phyloP scores from a whole-genome alignment of 2,329 filamentous ascomycete species.

The Fusarium humuli region DNA sequence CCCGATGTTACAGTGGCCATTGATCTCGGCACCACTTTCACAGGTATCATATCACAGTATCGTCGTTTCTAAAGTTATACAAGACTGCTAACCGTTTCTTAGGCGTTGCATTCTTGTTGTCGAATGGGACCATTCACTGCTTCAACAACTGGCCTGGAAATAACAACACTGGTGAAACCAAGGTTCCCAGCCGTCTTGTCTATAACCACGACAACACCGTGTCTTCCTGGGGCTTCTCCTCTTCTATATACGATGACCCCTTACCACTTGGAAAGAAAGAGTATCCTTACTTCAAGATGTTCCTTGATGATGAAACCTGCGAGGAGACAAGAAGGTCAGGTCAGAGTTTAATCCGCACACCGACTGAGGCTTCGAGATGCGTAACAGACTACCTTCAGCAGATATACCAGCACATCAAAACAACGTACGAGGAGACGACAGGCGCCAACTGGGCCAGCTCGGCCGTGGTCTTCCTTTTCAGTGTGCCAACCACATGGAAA shows the following conservation, averaged over 20 bases:
- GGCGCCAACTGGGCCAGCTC: background rate
- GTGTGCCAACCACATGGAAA: background rate
- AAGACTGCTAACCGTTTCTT: background rate
- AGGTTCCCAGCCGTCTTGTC: background rate
- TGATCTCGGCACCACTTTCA: slow-evolving; percentile 5
- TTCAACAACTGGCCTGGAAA: slow-evolving; percentile 3
- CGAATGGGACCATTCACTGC: background rate
- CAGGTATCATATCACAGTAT: background rate
- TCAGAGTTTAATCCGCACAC: background rate
- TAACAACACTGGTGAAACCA: background rate
- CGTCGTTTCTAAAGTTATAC: no score
- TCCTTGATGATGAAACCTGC: background rate
- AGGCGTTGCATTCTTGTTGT: background rate
- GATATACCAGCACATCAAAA: background rate
- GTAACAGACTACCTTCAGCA: background rate
- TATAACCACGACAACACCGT: background rate
- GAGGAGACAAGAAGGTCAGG: background rate
- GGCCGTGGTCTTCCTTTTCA: background rate
- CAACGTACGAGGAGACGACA: background rate
- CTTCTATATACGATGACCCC: background rate
- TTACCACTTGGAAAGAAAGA: background rate
- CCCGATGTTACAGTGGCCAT: background rate
- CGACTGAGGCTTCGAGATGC: background rate
- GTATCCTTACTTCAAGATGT: background rate
- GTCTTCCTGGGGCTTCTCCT: background rate